Percentiles rank a stretch among this genome's conserved stretches.
Evolutionary conservation across 2,329 filamentous ascomycete species (phyloP).

Genomic region (Arthroderma sp.): DNA sequence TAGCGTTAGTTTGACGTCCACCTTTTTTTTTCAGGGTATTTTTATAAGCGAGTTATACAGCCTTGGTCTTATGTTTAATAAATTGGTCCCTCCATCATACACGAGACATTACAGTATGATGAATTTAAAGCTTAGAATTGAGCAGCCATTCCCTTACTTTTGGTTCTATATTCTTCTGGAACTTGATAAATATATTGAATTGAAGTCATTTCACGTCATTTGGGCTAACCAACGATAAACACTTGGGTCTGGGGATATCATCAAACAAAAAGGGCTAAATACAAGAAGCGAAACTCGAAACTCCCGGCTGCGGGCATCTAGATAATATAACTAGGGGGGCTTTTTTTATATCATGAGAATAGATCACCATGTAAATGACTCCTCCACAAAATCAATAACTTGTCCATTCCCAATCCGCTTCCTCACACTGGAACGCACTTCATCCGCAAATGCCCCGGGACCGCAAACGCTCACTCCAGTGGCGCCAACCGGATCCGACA

Average conservation of each 20-base stretch:
- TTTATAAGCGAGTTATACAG: neutral
- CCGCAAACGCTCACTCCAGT: conserved; percentile 52
- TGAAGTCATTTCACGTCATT: neutral
- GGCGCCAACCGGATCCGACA: conserved; percentile 45
- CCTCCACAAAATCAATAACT: conserved; percentile 51
- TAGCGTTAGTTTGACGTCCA: neutral
- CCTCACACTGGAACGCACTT: conserved; percentile 45
- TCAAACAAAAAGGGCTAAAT: neutral
- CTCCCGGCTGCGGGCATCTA: neutral
- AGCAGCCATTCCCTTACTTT: neutral
- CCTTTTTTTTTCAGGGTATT: neutral
- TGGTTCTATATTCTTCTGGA: neutral
- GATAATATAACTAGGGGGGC: neutral
- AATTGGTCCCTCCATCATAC: neutral
- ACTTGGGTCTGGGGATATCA: neutral
- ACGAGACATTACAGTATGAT: neutral
- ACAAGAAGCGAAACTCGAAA: neutral
- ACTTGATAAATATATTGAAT: neutral
- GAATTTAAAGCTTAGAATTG: neutral
- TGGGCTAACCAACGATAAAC: neutral
- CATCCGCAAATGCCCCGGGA: conserved; percentile 51
- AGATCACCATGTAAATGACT: conserved; percentile 52
- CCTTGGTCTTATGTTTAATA: neutral
- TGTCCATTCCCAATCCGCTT: conserved; percentile 41
- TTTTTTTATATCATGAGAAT: neutral